Conservation (phyloP, 2,329 filamentous ascomycete genomes). For the Alternaria dauci region DNA sequence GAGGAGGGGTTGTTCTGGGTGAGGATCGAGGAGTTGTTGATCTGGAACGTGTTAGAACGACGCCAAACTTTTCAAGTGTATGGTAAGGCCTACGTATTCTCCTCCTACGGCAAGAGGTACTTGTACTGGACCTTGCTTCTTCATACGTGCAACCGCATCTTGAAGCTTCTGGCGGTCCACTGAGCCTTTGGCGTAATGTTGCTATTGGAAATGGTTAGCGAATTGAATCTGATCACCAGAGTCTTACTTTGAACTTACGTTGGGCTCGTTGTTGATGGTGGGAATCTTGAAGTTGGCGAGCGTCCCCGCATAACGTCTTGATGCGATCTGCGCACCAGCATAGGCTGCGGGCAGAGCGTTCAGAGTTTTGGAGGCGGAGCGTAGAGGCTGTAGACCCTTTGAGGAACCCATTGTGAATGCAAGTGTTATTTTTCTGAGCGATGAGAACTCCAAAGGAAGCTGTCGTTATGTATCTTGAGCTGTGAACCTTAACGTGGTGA, state of each 20-base stretch:
- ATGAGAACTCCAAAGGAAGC: constrained; percentile 2
- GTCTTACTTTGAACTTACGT: constrained; percentile 66
- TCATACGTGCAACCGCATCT: constrained; percentile 74
- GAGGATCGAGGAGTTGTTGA: constrained; percentile 71
- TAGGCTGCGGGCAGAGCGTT: constrained; percentile 31
- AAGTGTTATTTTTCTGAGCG: neutral
- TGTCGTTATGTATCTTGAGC: constrained; percentile 35
- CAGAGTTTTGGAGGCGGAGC: constrained; percentile 40
- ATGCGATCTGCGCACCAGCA: constrained; percentile 34
- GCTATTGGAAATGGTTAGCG: constrained; percentile 61
- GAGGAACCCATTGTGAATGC: constrained; percentile 42
- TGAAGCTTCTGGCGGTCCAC: constrained; percentile 78
- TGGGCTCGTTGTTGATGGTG: constrained; percentile 90
- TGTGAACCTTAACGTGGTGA: constrained; percentile 26
- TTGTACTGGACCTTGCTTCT: constrained; percentile 74
- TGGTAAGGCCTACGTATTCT: constrained; percentile 68
- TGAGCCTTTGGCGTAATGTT: constrained; percentile 88
- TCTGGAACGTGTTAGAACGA: constrained; percentile 54
- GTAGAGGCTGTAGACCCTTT: constrained; percentile 43
- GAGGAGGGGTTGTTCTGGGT: constrained; percentile 84
- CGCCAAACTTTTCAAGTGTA: neutral
- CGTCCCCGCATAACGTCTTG: constrained; percentile 58
- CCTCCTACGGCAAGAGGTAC: constrained; percentile 87
- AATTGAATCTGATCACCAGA: neutral
- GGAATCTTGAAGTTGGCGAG: constrained; percentile 89